Base-by-base conservation (phyloP, 176 grass and related monocot genomes). In the Rhynchospora breviuscula region DNA sequence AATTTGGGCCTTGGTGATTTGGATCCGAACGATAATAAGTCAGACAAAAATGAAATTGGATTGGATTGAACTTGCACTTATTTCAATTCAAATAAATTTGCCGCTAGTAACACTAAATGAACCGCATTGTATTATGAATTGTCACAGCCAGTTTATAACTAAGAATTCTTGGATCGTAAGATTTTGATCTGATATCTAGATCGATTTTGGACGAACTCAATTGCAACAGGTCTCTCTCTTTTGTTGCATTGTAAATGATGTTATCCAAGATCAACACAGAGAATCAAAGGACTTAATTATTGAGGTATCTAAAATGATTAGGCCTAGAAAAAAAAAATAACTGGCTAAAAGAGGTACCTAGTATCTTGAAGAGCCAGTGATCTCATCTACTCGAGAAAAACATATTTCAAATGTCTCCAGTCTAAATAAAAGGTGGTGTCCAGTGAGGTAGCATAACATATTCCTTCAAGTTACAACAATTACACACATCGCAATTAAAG, bases 251-350 rank as follows among this genome's bases (percentile, higher is more conserved):
- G 7, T 45, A 80, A 40, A 45, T 13, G 58, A 10, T 44, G 18
- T 61, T 63, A 80, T n/a, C 15, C 12, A 49, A 53, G 9, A 81
- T 1, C 45, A 51, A 29, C 43, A 40, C 14, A 82, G 18, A 51
- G 52, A 49, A 82, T 65, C 19, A 29, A 49, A 12, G 2, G 19
- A 26, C 6, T 52, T 82, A 82, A 82, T 82, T 82, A 82, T 82
- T 82, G 80, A 67, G 62, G 40, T 22, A 43, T 33, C 80, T 29
- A 59, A 78, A 67, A 82, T 68, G 80, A 82, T 82, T 53, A 82
- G 62, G 45, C 80, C 22, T 31, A 67, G 43, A 70, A 76, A 71
- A 78, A 71, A 78, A 67, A 65, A 82, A 52, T 33, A 18, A 29
- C 67, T 48, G 58, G 62, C 62, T 82, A 67, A 45, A 53, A 67